Evolutionary conservation across 371 early-diverging fungal genomes (phyloP).

Genomic region (Umbelopsis sp.): DNA sequence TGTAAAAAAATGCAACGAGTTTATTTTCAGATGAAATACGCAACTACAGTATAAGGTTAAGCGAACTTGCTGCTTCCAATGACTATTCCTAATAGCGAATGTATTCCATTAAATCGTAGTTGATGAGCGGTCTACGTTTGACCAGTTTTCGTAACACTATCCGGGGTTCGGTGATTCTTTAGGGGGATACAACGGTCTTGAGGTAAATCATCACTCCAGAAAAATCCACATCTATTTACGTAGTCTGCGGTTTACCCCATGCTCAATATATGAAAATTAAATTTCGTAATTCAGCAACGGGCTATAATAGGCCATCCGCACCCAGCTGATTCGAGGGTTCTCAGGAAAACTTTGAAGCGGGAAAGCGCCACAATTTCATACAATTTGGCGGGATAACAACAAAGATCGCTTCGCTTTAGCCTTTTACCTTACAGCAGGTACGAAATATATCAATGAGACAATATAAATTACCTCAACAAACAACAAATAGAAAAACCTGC

Average conservation of each 20-base stretch:
- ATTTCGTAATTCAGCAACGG: background rate
- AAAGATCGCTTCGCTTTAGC: background rate
- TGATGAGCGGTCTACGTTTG: background rate
- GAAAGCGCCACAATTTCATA: conserved; percentile 18
- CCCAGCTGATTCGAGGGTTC: background rate
- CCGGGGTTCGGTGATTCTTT: background rate
- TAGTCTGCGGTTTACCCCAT: background rate
- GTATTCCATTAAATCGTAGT: background rate
- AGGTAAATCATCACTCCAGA: background rate
- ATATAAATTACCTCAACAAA: background rate
- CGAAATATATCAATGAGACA: background rate
- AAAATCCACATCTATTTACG: background rate
- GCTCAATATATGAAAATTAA: conserved; percentile 5
- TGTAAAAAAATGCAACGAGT: no score
- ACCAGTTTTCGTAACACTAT: background rate
- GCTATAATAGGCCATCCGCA: background rate
- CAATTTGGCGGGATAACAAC: background rate
- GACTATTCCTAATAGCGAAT: no score
- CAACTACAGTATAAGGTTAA: no score
- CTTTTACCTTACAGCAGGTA: background rate
- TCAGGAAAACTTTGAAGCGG: background rate
- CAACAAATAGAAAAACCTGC: background rate
- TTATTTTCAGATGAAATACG: no score
- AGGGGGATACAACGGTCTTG: background rate
- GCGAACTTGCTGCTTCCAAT: no score